Evolutionary conservation across 164 flowering plant species (phyloP).

Genomic region (Stephania japonica): DNA sequence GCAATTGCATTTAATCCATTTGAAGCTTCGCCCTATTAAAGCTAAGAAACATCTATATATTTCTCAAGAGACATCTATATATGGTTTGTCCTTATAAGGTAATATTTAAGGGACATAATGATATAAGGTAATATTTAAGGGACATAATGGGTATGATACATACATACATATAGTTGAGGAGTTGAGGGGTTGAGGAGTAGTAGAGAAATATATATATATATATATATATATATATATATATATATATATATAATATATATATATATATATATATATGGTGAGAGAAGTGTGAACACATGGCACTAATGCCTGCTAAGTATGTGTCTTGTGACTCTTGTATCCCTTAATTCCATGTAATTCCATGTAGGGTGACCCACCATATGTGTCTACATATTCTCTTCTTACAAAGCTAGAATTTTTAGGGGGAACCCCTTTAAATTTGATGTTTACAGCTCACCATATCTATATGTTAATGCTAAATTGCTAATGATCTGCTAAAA

Average conservation of each 20-base stretch:
- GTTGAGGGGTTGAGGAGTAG: too few species aligned
- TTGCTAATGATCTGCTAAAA: not conserved
- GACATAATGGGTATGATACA: too few species aligned
- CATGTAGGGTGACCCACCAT: not conserved
- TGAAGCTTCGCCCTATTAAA: constrained; percentile 3
- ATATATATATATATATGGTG: too few species aligned
- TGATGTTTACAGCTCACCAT: not conserved
- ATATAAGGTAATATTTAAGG: too few species aligned
- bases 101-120: too few species aligned
- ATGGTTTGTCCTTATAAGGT: too few species aligned
- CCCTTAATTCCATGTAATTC: not conserved
- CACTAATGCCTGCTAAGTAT: not conserved
- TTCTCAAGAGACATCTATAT: not conserved
- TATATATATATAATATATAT: too few species aligned
- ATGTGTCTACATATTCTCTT: not conserved
- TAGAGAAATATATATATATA: too few species aligned
- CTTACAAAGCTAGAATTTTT: not conserved
- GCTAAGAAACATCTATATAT: constrained; percentile 13
- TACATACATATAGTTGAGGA: too few species aligned
- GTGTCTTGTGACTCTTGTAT: too few species aligned
- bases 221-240: too few species aligned
- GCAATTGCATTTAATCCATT: not conserved
- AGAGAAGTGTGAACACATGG: constrained; percentile 4
- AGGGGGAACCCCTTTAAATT: not conserved
- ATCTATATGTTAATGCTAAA: not conserved